These are phyloP conservation scores for Sporodiniella umbellata DNA, from an alignment of 371 early-diverging fungal genomes.

Conservation along the genomic window DNA sequence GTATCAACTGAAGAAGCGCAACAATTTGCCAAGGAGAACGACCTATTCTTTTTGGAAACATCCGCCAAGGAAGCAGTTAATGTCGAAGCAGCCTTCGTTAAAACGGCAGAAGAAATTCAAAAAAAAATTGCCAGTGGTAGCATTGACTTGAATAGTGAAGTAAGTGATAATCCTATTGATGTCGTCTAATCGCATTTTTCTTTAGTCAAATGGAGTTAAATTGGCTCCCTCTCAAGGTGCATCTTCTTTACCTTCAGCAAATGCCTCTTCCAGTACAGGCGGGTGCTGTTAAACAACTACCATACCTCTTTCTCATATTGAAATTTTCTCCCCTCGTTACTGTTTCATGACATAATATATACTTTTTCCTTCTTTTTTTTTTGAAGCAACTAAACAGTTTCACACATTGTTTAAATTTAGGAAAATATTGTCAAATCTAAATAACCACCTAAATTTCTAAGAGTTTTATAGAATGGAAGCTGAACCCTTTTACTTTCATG, in stretches of 20 bases:
- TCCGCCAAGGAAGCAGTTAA: constrained; percentile 93
- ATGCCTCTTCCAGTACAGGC: constrained; percentile 35
- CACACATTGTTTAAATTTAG: no score
- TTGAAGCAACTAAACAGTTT: neutral
- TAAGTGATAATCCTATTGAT: constrained; percentile 10
- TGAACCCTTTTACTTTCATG: no score
- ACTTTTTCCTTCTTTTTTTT: neutral
- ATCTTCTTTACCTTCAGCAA: constrained; percentile 45
- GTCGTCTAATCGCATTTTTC: no score
- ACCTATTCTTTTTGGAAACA: constrained; percentile 89
- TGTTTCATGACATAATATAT: neutral
- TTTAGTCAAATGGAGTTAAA: constrained; percentile 46
- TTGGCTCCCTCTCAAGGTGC: constrained; percentile 42
- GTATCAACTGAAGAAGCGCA: constrained; percentile 89
- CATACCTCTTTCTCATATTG: neutral
- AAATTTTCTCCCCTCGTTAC: neutral
- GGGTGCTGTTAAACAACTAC: constrained; percentile 39
- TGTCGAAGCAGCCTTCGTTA: constrained; percentile 71
- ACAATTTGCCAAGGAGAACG: constrained; percentile 81
- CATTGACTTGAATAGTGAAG: constrained; percentile 45
- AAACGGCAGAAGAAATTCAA: constrained; percentile 41
- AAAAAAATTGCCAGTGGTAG: constrained; percentile 42
- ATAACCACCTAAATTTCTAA: no score
- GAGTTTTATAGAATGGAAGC: no score
- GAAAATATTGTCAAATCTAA: no score